Evolutionary conservation across 2,329 filamentous ascomycete genomes (phyloP), one percentile per base, ranked within the genome.

Genomic region (Colletotrichum paranaense): DNA sequence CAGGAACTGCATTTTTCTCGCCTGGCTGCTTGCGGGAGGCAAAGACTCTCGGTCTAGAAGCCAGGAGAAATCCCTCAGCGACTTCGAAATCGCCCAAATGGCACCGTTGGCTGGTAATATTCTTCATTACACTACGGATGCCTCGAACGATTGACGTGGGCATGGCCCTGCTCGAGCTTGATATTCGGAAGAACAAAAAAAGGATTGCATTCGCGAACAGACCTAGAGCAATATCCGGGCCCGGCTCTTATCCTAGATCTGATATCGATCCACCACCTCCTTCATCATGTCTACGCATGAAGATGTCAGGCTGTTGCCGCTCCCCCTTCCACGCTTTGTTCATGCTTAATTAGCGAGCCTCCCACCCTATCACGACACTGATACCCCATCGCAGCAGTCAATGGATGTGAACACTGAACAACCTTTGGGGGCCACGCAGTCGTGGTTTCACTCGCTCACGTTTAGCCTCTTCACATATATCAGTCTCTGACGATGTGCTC

Each of bases 1-100:
- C 56, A 65, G 28, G 55, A 52, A 68, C 49, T 22, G 38, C 16
- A 2, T 64, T 69, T 60, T 72, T 24, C 12, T 22, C 4, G 9
- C 16, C 22, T 7, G 3, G 32, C n/a, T 52, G 42, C 55, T 69
- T 56, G 67, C 46, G 49, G 24, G 60, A 60, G 60, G 67, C 67
- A 62, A 65, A 42, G 14, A 28, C 60, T 82, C 11, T 14, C n/a
- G 49, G 24, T n/a, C 35, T 32, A 22, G 22, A 42, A 42, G 30
- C 32, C 28, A 26, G 24, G 19, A n/a, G n/a, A 52, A 64, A 53
- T 55, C 42, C 32, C 53, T 59, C 66, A 69, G 42, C 26, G 42
- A 60, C 26, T n/a, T n/a, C 22, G 35, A 14, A 52, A 26, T 19
- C 56, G 22, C 24, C 19, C 14, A n/a, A 24, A 12, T 42, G 16